Conservation (phyloP, 2,329 filamentous ascomycete species). For the Xylariales sp. region DNA sequence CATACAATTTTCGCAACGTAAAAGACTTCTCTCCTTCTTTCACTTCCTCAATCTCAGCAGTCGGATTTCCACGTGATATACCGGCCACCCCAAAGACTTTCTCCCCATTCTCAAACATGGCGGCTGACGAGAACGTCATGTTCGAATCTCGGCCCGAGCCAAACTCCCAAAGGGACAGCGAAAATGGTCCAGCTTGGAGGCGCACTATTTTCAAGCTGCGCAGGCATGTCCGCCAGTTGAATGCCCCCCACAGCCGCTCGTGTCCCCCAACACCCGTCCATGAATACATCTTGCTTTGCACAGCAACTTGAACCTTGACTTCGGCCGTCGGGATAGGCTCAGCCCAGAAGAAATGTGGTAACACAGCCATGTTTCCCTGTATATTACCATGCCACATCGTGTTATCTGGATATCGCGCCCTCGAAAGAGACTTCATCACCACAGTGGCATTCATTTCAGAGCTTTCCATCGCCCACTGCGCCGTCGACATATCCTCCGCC, state of each 20-base stretch:
- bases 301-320: conserved; percentile 7
- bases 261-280: conserved; percentile 43
- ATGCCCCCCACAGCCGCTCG: conserved; percentile 43
- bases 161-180: background rate
- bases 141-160: background rate
- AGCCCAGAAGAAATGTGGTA: conserved; percentile 39
- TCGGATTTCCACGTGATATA: too few relatives aligned
- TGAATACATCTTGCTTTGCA: conserved; percentile 12
- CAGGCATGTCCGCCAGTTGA: conserved; percentile 37
- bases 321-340: conserved; percentile 41
- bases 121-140: too few relatives aligned
- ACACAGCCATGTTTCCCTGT: conserved; percentile 6
- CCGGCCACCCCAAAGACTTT: too few relatives aligned
- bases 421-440: conserved; percentile 35
- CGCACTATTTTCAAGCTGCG: conserved; percentile 9
- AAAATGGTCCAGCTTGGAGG: background rate
- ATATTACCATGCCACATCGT: background rate
- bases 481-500: conserved; percentile 35
- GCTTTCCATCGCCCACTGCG: conserved; percentile 26
- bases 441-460: conserved; percentile 35
- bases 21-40: too few relatives aligned
- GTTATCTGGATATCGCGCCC: conserved; percentile 36
- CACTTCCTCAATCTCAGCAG: too few relatives aligned
- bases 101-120: too few relatives aligned
- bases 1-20: background rate